These are phyloP conservation scores for Pelargonium exstipulatum DNA, from an alignment of 441 rosid genomes.

Conservation along the genomic window DNA sequence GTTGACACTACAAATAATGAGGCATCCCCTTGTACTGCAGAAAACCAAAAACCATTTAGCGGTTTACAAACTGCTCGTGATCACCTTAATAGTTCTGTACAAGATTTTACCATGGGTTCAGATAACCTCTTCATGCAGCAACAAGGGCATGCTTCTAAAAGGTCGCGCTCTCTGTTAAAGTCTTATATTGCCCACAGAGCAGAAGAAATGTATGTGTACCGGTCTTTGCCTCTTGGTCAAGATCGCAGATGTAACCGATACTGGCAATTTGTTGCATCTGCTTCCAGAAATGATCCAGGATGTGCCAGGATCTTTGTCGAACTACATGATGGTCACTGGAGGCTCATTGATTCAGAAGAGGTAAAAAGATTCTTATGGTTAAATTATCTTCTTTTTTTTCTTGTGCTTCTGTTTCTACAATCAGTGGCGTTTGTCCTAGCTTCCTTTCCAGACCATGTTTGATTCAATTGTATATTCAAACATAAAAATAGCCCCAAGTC, in stretches of 20 bases:
- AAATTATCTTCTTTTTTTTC: neutral
- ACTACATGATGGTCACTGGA: slow-evolving; percentile 62
- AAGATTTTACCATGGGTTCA: slow-evolving; percentile 44
- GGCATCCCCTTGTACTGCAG: slow-evolving; percentile 42
- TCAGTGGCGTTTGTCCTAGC: neutral
- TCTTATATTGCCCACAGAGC: slow-evolving; percentile 71
- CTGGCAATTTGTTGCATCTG: slow-evolving; percentile 75
- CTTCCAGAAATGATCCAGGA: slow-evolving; percentile 68
- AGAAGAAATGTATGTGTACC: slow-evolving; percentile 60
- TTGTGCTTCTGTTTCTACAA: too few species aligned
- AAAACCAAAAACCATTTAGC: slow-evolving; percentile 26
- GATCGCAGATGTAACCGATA: slow-evolving; percentile 80
- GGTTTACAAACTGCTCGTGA: slow-evolving; percentile 44
- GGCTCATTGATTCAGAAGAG: slow-evolving; percentile 69
- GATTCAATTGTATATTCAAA: too few species aligned
- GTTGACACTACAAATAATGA: slow-evolving; percentile 34
- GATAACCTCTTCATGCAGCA: slow-evolving; percentile 51
- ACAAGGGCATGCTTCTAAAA: slow-evolving; percentile 43
- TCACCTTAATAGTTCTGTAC: slow-evolving; percentile 36
- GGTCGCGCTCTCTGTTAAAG: slow-evolving; percentile 62
- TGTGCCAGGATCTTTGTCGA: slow-evolving; percentile 79
- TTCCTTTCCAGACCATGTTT: neutral
- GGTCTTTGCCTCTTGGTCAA: slow-evolving; percentile 82
- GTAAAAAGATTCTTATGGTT: slow-evolving; percentile 28
- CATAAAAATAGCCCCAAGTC: too few species aligned